Base-by-base conservation (phyloP, 2,329 filamentous ascomycete species). In the Sarocladium oryzae region DNA sequence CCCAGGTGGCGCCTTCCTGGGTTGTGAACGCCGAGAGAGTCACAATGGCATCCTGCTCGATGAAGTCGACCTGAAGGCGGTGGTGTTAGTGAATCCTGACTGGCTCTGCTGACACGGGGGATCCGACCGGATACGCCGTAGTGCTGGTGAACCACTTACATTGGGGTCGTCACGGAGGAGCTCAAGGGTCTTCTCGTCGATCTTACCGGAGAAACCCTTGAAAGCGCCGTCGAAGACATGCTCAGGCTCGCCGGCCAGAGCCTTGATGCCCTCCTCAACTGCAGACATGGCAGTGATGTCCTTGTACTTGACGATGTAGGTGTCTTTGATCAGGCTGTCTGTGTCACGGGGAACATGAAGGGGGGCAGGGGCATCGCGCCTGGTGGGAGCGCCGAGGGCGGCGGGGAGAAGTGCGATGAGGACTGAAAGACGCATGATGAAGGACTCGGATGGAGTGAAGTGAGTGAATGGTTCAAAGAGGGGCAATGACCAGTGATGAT, bases 21-120 rank as follows among this genome's bases (percentile, higher is more conserved):
- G 61, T 62, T n/a, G 38, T 67, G 58, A 9, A 64, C 58, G 49
- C 70, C 63, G 46, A 64, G 53, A 88, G 87, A 72, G 87, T 62
- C 41, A 73, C 59, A 28, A 63, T 55, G 40, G 60, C 63, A 53
- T 75, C 70, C 51, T 69, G 65, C 60, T 74, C 69, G 30, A 74
- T 62, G 56, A 64, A 72, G 15, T 67, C 66, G 35, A 53, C 57
- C 58, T 60, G 33, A 3, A 28, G 18, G 21, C 3, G 6, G 3
- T n/a, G 4, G 2, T n/a, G 16, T 16, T 23, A 50, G 49, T 24
- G n/a, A 15, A 35, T 13, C 15, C 15, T 32, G 4, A 3, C n/a
- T n/a, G n/a, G 26, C 20, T 51, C 24, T 21, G 10, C 40, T 26
- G 21, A 43, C 16, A 23, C 36, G 18, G 6, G 8, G 18, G 30